phyloP scores from a whole-genome alignment of 2,329 filamentous ascomycete genomes.

The Pestalotiopsis sp. region DNA sequence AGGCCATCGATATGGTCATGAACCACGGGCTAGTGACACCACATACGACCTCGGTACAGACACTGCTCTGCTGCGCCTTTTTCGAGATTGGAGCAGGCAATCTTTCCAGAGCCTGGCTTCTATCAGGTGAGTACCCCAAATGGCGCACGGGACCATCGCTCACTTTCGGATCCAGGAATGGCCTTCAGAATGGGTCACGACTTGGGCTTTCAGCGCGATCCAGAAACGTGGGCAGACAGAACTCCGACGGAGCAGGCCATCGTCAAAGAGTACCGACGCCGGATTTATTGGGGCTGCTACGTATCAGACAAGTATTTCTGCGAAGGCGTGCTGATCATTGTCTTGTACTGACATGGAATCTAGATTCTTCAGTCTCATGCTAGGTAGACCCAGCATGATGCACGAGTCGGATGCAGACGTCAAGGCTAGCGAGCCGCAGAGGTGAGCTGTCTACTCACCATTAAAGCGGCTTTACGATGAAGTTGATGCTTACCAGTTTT shows the following conservation, averaged over 20 bases:
- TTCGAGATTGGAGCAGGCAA: constrained; percentile 18
- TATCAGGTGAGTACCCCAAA: constrained; percentile 12
- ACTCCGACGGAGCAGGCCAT: background rate
- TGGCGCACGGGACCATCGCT: background rate
- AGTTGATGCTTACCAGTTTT: background rate
- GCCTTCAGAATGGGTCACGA: constrained; percentile 23
- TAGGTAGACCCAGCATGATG: constrained; percentile 6
- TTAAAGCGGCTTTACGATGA: background rate
- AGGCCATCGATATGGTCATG: constrained; percentile 11
- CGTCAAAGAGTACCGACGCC: constrained; percentile 8
- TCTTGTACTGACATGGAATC: background rate
- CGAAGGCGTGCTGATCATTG: background rate
- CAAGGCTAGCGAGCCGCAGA: background rate
- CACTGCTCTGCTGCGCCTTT: constrained; percentile 17
- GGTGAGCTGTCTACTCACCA: background rate
- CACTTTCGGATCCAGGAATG: constrained; percentile 17
- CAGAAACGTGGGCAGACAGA: constrained; percentile 4
- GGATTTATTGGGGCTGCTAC: constrained; percentile 13
- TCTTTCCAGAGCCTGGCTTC: constrained; percentile 19
- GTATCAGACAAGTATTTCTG: constrained; percentile 11
- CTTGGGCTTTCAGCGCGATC: constrained; percentile 18
- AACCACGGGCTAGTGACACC: constrained; percentile 13
- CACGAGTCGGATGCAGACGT: constrained; percentile 9
- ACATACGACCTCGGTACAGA: constrained; percentile 15
- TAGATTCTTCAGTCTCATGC: constrained; percentile 9